A percentile compares a stretch with the other conserved stretches of the same genome.
Conservation (phyloP, 805 yeast species). For the Wickerhamiella musiphila region DNA sequence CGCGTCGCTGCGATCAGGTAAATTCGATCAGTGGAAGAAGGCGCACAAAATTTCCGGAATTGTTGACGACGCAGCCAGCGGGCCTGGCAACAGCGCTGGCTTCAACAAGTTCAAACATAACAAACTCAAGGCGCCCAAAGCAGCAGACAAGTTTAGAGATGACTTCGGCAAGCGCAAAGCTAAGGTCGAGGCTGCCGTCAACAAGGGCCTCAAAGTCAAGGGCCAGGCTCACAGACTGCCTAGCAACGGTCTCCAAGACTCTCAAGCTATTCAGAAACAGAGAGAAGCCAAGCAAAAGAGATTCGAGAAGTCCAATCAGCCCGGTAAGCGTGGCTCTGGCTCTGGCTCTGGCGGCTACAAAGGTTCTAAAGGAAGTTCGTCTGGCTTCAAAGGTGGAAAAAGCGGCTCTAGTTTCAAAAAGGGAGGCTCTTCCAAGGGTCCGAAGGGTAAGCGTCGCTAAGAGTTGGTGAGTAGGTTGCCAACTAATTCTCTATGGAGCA, state of each 20-base stretch:
- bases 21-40: slow-evolving; percentile 81
- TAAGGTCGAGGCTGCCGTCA: slow-evolving; percentile 65
- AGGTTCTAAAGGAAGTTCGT: too few relatives aligned
- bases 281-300: slow-evolving; percentile 55
- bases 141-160: slow-evolving; percentile 83
- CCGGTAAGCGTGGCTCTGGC: slow-evolving; percentile 4
- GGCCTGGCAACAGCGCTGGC: slow-evolving; percentile 17
- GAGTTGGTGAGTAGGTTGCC: too few relatives aligned
- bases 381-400: too few relatives aligned
- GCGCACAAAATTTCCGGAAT: slow-evolving; percentile 35
- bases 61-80: slow-evolving; percentile 40
- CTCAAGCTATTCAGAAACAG: slow-evolving; percentile 63
- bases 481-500: too few relatives aligned
- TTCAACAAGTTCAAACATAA: slow-evolving; percentile 45
- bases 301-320: slow-evolving; percentile 37
- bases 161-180: slow-evolving; percentile 69
- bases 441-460: too few relatives aligned
- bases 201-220: slow-evolving; percentile 53
- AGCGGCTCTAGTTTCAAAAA: too few relatives aligned
- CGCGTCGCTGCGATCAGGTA: slow-evolving; percentile 79
- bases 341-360: too few relatives aligned
- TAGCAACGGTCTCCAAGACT: slow-evolving; percentile 40
- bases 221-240: slow-evolving; percentile 23
- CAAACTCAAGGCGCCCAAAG: slow-evolving; percentile 59
- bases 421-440: too few relatives aligned